phyloP scores from a whole-genome alignment of 2,329 filamentous ascomycete genomes.

The Pyrenophora tritici-repentis region DNA sequence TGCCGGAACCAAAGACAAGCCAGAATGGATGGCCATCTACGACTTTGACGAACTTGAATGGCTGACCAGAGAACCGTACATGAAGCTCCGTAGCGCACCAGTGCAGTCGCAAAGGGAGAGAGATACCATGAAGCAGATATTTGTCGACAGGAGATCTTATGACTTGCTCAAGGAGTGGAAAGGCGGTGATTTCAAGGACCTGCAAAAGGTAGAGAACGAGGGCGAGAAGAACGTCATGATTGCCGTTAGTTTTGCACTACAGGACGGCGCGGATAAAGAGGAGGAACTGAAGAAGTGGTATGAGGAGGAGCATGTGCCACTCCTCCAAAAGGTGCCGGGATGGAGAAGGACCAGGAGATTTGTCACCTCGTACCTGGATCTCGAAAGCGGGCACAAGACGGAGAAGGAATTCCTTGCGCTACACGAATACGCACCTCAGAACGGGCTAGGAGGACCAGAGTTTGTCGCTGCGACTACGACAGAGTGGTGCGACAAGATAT shows the following conservation, averaged over 20 bases:
- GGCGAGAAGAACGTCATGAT: slow-evolving; percentile 63
- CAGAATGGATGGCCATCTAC: slow-evolving; percentile 79
- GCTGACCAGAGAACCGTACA: slow-evolving; percentile 73
- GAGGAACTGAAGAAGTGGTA: slow-evolving; percentile 72
- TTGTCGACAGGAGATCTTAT: slow-evolving; percentile 72
- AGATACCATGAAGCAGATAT: slow-evolving; percentile 67
- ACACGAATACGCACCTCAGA: slow-evolving; percentile 72
- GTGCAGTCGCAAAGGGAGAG: slow-evolving; percentile 64
- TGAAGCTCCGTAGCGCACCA: slow-evolving; percentile 62
- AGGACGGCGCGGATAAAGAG: slow-evolving; percentile 56
- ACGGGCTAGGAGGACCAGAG: slow-evolving; percentile 69
- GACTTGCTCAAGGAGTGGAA: slow-evolving; percentile 65
- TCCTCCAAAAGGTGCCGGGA: slow-evolving; percentile 75
- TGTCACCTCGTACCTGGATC: slow-evolving; percentile 64
- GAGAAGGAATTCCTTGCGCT: slow-evolving; percentile 65
- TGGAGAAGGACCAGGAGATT: slow-evolving; percentile 78
- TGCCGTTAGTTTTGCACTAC: slow-evolving; percentile 63
- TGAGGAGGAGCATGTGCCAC: slow-evolving; percentile 71
- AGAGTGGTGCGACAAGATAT: slow-evolving; percentile 64
- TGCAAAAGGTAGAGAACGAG: slow-evolving; percentile 64
- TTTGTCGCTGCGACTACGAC: slow-evolving; percentile 68
- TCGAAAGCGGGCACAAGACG: slow-evolving; percentile 43
- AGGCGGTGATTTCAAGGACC: slow-evolving; percentile 60
- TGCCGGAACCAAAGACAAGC: slow-evolving; percentile 51
- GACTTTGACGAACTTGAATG: slow-evolving; percentile 76